Conservation (phyloP, 495 filamentous ascomycete genomes). For the Neurospora tetrasperma region DNA sequence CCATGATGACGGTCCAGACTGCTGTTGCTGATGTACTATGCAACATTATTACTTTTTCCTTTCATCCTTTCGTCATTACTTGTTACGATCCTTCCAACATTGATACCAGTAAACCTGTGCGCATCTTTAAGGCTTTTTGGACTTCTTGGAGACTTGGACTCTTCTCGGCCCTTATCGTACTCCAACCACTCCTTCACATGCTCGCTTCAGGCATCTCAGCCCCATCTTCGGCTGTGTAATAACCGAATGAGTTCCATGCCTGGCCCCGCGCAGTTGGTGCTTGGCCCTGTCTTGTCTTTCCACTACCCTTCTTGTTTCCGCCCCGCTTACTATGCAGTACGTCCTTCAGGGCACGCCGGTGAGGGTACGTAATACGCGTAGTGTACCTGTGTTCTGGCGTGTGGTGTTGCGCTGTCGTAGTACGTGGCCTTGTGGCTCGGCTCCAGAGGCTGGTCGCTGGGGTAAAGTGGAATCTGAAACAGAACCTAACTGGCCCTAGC, state of each 20-base stretch:
- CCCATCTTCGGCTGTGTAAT: background rate
- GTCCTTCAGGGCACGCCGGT: background rate
- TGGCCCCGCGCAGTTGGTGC: background rate
- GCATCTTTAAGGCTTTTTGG: background rate
- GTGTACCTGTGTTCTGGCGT: background rate
- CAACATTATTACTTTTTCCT: background rate
- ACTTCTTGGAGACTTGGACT: background rate
- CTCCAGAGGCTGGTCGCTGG: background rate
- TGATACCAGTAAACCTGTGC: background rate
- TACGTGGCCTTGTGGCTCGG: background rate
- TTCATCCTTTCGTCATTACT: background rate
- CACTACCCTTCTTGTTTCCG: background rate
- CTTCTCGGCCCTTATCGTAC: background rate
- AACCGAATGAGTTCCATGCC: background rate
- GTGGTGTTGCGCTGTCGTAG: background rate
- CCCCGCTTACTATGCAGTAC: background rate
- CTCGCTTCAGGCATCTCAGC: background rate
- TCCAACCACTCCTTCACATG: background rate
- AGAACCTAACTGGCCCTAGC: background rate
- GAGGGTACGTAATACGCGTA: background rate
- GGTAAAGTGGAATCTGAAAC: background rate
- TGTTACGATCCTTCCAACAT: background rate
- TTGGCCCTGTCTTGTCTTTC: background rate
- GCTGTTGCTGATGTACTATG: background rate
- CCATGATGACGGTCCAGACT: background rate